Percentiles rank a stretch among this genome's conserved stretches.
These are phyloP conservation scores for Malbranchea zuffiana DNA, from an alignment of 2,329 filamentous ascomycete species.

Conservation along the genomic window DNA sequence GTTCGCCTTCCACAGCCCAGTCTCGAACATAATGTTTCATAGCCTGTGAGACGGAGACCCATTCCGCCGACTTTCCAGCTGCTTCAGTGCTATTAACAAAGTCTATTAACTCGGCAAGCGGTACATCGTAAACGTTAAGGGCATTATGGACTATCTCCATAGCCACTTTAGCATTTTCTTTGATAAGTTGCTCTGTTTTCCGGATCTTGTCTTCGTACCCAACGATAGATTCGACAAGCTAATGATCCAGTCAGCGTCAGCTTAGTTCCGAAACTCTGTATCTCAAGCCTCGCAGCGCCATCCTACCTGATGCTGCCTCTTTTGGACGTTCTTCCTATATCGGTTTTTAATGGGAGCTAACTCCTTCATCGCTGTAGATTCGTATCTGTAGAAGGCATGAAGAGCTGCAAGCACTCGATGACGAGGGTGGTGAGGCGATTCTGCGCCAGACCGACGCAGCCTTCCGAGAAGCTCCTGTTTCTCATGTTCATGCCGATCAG, in stretches of 20 bases:
- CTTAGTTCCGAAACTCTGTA: too few species aligned
- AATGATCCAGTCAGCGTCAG: too few species aligned
- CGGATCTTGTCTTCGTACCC: conserved; percentile 47
- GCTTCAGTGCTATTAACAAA: conserved; percentile 32
- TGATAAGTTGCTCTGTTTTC: conserved; percentile 34
- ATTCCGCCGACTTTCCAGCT: conserved; percentile 33
- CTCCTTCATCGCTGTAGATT: conserved; percentile 7
- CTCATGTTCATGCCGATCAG: conserved; percentile 12
- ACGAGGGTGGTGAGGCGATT: conserved; percentile 19
- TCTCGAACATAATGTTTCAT: conserved; percentile 50
- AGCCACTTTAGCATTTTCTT: conserved; percentile 38
- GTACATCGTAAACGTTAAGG: conserved; percentile 39
- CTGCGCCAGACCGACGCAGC: conserved; percentile 12
- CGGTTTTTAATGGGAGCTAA: neutral
- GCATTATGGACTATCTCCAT: conserved; percentile 37
- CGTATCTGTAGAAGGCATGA: conserved; percentile 20
- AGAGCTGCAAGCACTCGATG: conserved; percentile 21
- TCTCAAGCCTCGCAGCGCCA: too few species aligned
- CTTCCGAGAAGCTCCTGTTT: conserved; percentile 14
- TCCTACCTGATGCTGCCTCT: conserved; percentile 7
- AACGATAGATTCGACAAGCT: conserved; percentile 46
- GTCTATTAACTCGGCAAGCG: conserved; percentile 35
- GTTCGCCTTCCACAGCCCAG: conserved; percentile 41
- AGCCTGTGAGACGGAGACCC: conserved; percentile 41
- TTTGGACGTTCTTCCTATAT: conserved; percentile 9